Base-by-base conservation (phyloP, 2,329 filamentous ascomycete genomes). In the Colletotrichum truncatum region DNA sequence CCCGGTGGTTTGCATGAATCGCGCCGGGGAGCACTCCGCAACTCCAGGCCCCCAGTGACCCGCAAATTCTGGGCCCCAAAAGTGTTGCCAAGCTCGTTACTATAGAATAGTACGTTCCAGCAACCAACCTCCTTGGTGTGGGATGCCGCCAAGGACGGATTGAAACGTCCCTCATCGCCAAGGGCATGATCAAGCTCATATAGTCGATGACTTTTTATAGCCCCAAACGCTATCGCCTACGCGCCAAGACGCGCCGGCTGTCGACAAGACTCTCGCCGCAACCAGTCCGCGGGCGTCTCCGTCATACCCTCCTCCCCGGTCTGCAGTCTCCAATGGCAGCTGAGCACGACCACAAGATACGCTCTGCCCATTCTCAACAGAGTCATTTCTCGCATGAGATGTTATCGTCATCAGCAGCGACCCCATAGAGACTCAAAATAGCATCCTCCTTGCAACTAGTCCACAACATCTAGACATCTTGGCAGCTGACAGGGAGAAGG, bases 101-200 rank as follows among this genome's bases (percentile, higher is more conserved):
- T n/a, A n/a, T n/a, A n/a, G n/a, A n/a, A n/a, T n/a, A n/a, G n/a
- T n/a, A n/a, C n/a, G n/a, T n/a, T 32, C 16, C 18, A 38, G 30
- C 21, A 57, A 48, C 41, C 49, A 38, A 11, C 16, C 18, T 16
- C 10, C 39, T n/a, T n/a, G n/a, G n/a, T n/a, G n/a, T n/a, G n/a
- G n/a, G n/a, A n/a, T n/a, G n/a, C 39, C 62, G 56, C 62, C 62
- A 65, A 65, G 62, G 48, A 58, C 11, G 30, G 38, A 53, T 61
- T 61, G 55, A 53, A 61, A 64, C 58, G 55, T 51, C 53, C 46
- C 34, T 34, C 38, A 61, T 64, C 48, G 62, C 62, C 62, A 65
- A 65, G 62, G 49, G 56, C 62, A 61, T 36, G 48, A 52, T 61
- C 62, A 49, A 65, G 62, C 62, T 65, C 56, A n/a, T 61, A 51